A percentile compares a stretch with the other conserved stretches of the same genome.
Evolutionary conservation across 108 stramenopile species (phyloP).

Genomic region (Mediolabrus comicus): DNA sequence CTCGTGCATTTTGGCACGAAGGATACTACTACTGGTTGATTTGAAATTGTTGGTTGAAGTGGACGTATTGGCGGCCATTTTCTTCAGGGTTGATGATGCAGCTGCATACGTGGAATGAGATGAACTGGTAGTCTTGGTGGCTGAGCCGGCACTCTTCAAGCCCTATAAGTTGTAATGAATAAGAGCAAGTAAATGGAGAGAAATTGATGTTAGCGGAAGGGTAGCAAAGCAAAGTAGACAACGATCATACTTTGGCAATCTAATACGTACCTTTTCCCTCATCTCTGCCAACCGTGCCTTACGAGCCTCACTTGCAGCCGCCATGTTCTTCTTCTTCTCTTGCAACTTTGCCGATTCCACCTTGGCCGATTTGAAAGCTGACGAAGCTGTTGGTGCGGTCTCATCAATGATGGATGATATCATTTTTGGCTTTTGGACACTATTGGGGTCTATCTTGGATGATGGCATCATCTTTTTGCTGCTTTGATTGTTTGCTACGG

Average conservation of each 20-base stretch:
- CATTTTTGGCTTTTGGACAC: neutral
- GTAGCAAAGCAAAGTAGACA: constrained; percentile 1
- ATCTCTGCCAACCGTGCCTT: constrained; percentile 52
- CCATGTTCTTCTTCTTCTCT: constrained; percentile 41
- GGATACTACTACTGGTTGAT: constrained; percentile 34
- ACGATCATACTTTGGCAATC: constrained; percentile 8
- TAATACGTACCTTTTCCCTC: constrained; percentile 40
- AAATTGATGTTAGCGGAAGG: constrained; percentile 13
- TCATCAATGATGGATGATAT: constrained; percentile 1
- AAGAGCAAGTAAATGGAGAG: constrained; percentile 27
- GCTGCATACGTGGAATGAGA: constrained; percentile 32
- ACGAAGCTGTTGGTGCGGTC: neutral
- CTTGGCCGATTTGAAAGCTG: constrained; percentile 4
- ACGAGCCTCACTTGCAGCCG: constrained; percentile 50
- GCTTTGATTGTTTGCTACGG: neutral
- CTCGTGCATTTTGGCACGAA: constrained; percentile 74
- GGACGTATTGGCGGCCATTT: constrained; percentile 23
- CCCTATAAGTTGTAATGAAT: neutral
- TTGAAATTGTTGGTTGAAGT: neutral
- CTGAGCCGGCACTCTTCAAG: constrained; percentile 9
- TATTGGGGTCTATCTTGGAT: neutral
- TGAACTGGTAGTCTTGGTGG: constrained; percentile 8
- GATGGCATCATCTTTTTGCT: neutral
- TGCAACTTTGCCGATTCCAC: constrained; percentile 16
- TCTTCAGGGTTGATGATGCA: constrained; percentile 22